These are phyloP conservation scores for Leishmania guyanensis DNA, from an alignment of 208 protist genomes.

Conservation along the genomic window DNA sequence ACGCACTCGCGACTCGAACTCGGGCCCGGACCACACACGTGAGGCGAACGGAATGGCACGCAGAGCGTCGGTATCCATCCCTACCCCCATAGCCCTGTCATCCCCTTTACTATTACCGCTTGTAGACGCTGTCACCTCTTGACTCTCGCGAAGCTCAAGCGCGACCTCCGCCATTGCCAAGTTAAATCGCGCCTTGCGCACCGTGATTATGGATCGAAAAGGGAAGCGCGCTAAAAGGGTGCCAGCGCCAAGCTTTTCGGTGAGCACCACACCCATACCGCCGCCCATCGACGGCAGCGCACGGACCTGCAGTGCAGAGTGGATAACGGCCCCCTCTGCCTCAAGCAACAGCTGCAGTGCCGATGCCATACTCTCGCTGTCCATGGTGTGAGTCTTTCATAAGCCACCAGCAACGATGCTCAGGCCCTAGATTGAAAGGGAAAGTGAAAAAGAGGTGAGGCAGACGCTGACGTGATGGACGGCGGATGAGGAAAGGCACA, in stretches of 20 bases:
- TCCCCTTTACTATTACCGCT: background rate
- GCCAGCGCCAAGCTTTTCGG: constrained; percentile 27
- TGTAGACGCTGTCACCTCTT: background rate
- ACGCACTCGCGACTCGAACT: constrained; percentile 24
- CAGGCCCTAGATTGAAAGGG: background rate
- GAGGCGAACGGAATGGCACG: constrained; percentile 29
- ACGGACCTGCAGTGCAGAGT: constrained; percentile 41
- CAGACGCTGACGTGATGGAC: too few relatives aligned
- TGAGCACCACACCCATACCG: constrained; percentile 73
- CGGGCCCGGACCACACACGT: constrained; percentile 26
- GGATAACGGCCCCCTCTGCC: constrained; percentile 66
- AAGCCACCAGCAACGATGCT: too few relatives aligned
- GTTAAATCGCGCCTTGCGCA: constrained; percentile 62
- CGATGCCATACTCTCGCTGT: constrained; percentile 16
- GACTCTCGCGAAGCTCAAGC: constrained; percentile 10
- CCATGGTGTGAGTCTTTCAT: constrained; percentile 7
- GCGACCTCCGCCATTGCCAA: constrained; percentile 65
- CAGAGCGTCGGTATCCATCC: background rate
- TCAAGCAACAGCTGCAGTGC: constrained; percentile 57
- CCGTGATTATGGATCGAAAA: constrained; percentile 71
- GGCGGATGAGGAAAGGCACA: background rate
- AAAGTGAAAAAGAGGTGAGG: background rate
- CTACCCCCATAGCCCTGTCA: constrained; percentile 1
- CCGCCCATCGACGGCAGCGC: constrained; percentile 82
- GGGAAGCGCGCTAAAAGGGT: constrained; percentile 65